phyloP scores from a whole-genome alignment of 768 basidiomycete species.

The Austroboletus eburneus region DNA sequence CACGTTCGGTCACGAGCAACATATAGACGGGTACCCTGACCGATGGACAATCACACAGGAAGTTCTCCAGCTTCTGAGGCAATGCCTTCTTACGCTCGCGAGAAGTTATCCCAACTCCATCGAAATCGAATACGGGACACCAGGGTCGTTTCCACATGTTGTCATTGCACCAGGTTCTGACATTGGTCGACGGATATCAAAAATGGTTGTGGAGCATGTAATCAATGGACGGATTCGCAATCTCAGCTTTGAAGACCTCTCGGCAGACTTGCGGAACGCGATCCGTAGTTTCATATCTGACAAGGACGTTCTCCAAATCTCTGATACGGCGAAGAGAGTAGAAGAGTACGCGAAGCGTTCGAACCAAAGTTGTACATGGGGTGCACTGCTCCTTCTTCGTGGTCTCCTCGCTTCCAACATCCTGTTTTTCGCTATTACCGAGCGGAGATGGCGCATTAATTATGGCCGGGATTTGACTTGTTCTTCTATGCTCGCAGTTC shows the following conservation, averaged over 20 bases:
- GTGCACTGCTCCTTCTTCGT: constrained; percentile 25
- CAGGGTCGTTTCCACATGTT: too few species aligned
- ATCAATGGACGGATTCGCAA: constrained; percentile 1
- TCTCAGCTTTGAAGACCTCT: neutral
- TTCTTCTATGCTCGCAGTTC: too few species aligned
- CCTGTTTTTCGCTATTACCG: too few species aligned
- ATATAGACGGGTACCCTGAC: too few species aligned
- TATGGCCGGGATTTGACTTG: too few species aligned
- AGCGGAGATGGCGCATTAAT: too few species aligned
- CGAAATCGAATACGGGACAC: constrained; percentile 9
- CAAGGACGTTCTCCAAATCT: constrained; percentile 15
- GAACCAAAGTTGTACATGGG: constrained; percentile 6
- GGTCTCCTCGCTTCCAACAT: constrained; percentile 21
- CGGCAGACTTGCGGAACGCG: neutral
- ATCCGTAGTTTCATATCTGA: constrained; percentile 2
- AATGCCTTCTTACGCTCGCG: constrained; percentile 1
- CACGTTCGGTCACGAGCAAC: too few species aligned
- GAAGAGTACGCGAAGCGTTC: neutral
- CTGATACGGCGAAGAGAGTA: neutral
- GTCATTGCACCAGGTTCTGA: too few species aligned
- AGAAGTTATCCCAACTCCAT: neutral
- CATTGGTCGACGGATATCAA: neutral
- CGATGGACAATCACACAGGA: too few species aligned
- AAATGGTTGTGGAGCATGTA: constrained; percentile 9
- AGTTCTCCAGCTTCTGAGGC: constrained; percentile 13